Base-by-base conservation (phyloP, 306 rosid genomes). In the Trifolium repens region DNA sequence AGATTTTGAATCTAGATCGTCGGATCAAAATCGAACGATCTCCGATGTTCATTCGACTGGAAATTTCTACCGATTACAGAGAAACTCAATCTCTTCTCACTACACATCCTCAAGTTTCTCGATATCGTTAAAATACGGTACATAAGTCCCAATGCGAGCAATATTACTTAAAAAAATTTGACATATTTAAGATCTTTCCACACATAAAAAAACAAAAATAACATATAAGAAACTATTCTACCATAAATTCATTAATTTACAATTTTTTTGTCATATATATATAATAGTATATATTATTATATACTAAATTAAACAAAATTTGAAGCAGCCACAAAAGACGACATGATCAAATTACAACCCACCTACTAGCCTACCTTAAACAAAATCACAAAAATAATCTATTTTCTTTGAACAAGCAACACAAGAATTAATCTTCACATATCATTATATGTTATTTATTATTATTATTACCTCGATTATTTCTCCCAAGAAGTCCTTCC, bases 401-500 rank as follows among this genome's bases (percentile, higher is more conserved):
- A 60, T 15, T 39, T 70, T 58, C 12, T 0, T 1, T 66, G 43
- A 5, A 2, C 3, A 58, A 58, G 5, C 13, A 26, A 58, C 9
- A 58, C 34, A 58, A 58, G 37, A 58, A 24, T 37, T 8, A 5
- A 5, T 58, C 37, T 58, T 58, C 64, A 27, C 8, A 24, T 42
- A 2, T 58, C 9, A 58, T 9, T 1, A 8, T 2, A 32, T 32
- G 35, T 32, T 32, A 32, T 32, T 32, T 32, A 32, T 32, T 32
- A 4, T 32, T 32, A 4, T 22, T 26, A 11, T 16, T 16, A 2
- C 55, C 58, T 50, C 77, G 42, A 16, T 66, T 85, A 43, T 82
- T 78, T 54, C 88, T 85, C 74, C 68, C 82, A 13, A 85, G 88
- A 60, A 85, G 77, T 14, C 88, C 88, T 8, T 85, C 79, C 79